A percentile compares a stretch with the other conserved stretches of the same genome.
Conservation (phyloP, 2,329 filamentous ascomycete species). For the Daldinia eschscholtzii region DNA sequence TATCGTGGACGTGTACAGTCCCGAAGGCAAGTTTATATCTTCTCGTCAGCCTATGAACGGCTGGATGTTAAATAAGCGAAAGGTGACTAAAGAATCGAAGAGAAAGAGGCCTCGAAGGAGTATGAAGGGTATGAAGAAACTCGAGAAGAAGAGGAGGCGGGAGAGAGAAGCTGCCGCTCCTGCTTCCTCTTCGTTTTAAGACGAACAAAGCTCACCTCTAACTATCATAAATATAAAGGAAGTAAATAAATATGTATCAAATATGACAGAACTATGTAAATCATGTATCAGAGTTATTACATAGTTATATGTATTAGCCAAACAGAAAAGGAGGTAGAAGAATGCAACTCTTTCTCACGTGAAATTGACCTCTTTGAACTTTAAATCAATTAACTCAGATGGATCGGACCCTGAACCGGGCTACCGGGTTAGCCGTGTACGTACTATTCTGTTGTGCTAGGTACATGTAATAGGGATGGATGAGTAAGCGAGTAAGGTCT, state of each 20-base stretch:
- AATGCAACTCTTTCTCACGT: background rate
- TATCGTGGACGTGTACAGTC: slow-evolving; percentile 85
- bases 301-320: background rate
- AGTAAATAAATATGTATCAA: background rate
- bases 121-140: slow-evolving; percentile 74
- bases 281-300: too few relatives aligned
- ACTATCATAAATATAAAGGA: background rate
- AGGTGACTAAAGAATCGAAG: slow-evolving; percentile 61
- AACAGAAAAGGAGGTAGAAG: background rate
- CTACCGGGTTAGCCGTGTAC: slow-evolving; percentile 19
- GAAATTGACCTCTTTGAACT: background rate
- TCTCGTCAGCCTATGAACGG: slow-evolving; percentile 77
- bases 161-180: slow-evolving; percentile 32
- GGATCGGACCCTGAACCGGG: slow-evolving; percentile 35
- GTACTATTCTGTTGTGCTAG: too few relatives aligned
- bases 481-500: background rate
- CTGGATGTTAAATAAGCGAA: slow-evolving; percentile 73
- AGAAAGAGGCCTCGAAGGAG: slow-evolving; percentile 73
- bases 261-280: background rate
- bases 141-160: slow-evolving; percentile 58
- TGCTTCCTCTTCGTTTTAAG: background rate
- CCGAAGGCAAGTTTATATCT: slow-evolving; percentile 83
- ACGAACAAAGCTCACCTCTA: background rate
- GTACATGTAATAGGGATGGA: background rate
- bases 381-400: slow-evolving; percentile 18